Evolutionary conservation across 345 rosid species (phyloP), one percentile per base, ranked within the genome.

Genomic region (Angophora floribunda): DNA sequence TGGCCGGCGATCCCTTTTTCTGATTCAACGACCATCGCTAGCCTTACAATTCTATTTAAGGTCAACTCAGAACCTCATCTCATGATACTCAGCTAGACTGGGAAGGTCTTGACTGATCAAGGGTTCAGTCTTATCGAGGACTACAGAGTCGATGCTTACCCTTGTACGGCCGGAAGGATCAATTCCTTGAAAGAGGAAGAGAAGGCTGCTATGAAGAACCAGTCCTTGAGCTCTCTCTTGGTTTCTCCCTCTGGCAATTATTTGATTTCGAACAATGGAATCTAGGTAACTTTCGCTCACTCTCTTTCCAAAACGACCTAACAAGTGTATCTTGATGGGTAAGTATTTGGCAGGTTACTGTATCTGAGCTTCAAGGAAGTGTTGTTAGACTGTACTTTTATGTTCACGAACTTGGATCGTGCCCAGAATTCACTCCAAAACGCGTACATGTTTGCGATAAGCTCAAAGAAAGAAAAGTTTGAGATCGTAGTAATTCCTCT

Each of bases 361-460:
- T 96, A 36, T 87, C 95, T 6, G 94, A 96, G 24, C 96, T 96
- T 32, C 94, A 94, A 92, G 98, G 97, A 86, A 96, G 93, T 88
- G 92, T 93, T 75, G 91, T 93, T 3, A 95, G 97, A 7, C 92
- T 96, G 85, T 95, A 94, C 89, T 93, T 96, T 90, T 89, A 93
- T 4, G 87, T 85, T 28, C 82, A 63, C 32, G 87, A 94, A 50
- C 90, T 87, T 88, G 59, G 61, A 44, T 4, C 57, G 47, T 91
- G 94, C 50, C 82, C 65, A 9, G 95, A 91, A 47, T 95, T 95
- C 87, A 93, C 95, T 87, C 91, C 89, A 24, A 92, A 93, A 88
- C 96, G 94, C 32, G 91, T 88, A 44, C 94, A 95, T 63, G 87
- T 93, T 32, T 93, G 93, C 85, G 86, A 91, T 53, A 92, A 94